phyloP scores from a whole-genome alignment of 371 early-diverging fungal species.

The Paraphysoderma sedebokerense region DNA sequence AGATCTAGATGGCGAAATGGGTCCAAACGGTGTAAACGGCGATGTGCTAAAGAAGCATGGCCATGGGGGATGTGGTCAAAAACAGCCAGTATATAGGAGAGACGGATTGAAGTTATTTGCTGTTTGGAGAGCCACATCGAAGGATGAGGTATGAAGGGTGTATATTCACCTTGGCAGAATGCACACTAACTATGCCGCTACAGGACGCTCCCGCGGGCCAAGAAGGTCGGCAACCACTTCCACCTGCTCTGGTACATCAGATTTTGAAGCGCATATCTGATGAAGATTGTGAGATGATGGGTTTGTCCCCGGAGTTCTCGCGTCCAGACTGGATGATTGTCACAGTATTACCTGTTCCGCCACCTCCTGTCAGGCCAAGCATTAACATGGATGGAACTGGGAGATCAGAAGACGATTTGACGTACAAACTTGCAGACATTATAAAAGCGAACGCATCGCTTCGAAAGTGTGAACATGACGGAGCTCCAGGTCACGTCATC shows the following conservation, averaged over 20 bases:
- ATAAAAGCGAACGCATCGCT: conserved; percentile 92
- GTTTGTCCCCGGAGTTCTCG: conserved; percentile 80
- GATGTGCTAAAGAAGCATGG: conserved; percentile 2
- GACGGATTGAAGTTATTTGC: conserved; percentile 78
- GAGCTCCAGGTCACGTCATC: conserved; percentile 89
- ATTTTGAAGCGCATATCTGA: conserved; percentile 86
- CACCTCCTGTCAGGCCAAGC: conserved; percentile 97
- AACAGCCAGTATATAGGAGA: conserved; percentile 82
- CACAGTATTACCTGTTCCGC: conserved; percentile 91
- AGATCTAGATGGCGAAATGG: conserved; percentile 16
- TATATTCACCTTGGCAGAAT: neutral
- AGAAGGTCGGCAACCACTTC: conserved; percentile 55
- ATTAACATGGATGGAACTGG: conserved; percentile 91
- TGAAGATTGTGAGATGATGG: conserved; percentile 79
- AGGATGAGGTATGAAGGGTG: neutral
- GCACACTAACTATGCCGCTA: no score
- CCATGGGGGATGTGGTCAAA: conserved; percentile 75
- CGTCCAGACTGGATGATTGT: conserved; percentile 99
- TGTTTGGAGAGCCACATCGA: conserved; percentile 22
- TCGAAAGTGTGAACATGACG: conserved; percentile 81
- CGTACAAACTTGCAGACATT: conserved; percentile 91
- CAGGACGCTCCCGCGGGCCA: no score
- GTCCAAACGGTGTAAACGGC: conserved; percentile 4
- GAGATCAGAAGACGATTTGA: conserved; percentile 96
- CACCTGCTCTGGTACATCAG: conserved; percentile 65